Conservation (phyloP, 805 yeast species). For the Candida sithepensis region DNA sequence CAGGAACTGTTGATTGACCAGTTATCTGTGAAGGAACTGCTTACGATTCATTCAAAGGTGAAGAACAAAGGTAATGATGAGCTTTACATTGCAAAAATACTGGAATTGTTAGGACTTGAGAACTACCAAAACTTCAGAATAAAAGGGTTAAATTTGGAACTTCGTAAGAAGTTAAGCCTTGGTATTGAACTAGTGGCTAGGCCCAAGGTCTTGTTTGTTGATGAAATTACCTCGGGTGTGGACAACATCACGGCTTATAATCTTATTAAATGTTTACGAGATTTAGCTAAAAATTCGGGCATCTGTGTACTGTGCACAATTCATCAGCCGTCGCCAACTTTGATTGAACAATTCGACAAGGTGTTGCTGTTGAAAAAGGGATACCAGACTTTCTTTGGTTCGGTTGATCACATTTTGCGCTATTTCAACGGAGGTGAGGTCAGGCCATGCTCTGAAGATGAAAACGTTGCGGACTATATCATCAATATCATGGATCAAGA, state of each 20-base stretch:
- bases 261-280: constrained; percentile 42
- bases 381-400: constrained; percentile 41
- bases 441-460: constrained; percentile 35
- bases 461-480: constrained; percentile 43
- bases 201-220: constrained; percentile 44
- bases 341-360: constrained; percentile 46
- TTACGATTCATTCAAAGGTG: constrained; percentile 25
- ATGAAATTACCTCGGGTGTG: constrained; percentile 52
- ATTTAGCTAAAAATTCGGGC: constrained; percentile 45
- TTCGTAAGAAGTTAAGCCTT: constrained; percentile 40
- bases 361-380: constrained; percentile 46
- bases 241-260: constrained; percentile 53
- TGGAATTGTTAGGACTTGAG: constrained; percentile 40
- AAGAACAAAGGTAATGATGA: neutral
- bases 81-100: constrained; percentile 34
- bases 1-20: constrained; percentile 46
- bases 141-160: constrained; percentile 42
- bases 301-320: constrained; percentile 49
- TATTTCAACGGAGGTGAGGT: constrained; percentile 34
- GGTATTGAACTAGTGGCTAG: constrained; percentile 47
- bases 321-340: constrained; percentile 52
- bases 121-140: constrained; percentile 44
- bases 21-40: constrained; percentile 45
- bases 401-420: constrained; percentile 32
- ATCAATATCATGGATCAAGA: constrained; percentile 44